Evolutionary conservation across 257 asterid species (phyloP).

Genomic region (Ophiorrhiza pumila): DNA sequence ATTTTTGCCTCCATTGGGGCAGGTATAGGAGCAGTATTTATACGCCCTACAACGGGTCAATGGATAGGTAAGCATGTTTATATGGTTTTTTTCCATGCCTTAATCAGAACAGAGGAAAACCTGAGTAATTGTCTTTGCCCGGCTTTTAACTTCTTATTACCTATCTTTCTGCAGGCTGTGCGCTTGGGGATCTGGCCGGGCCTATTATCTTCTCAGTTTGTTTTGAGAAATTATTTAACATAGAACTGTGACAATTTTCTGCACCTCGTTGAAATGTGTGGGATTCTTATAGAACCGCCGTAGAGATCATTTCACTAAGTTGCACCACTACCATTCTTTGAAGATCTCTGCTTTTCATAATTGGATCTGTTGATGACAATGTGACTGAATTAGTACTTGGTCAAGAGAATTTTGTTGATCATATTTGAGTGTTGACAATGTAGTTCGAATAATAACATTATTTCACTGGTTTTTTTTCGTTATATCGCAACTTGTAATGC

Average conservation of each 20-base stretch:
- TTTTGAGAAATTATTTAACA: constrained; percentile 40
- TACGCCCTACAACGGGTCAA: constrained; percentile 84
- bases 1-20: constrained; percentile 87
- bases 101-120: background rate
- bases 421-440: background rate
- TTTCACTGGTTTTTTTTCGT: too few species aligned
- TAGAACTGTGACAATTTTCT: constrained; percentile 29
- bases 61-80: constrained; percentile 64
- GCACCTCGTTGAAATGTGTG: background rate
- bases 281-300: background rate
- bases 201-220: constrained; percentile 55
- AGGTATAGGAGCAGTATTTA: constrained; percentile 62
- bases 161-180: constrained; percentile 55
- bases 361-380: background rate
- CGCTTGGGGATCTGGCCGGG: constrained; percentile 77
- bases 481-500: too few species aligned
- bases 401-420: background rate
- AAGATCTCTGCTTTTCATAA: background rate
- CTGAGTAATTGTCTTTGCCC: background rate
- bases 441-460: background rate
- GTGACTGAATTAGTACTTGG: background rate
- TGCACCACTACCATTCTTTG: background rate
- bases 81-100: background rate
- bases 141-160: constrained; percentile 6
- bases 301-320: background rate